phyloP scores from a whole-genome alignment of 1,284 basidiomycete species.

The Inonotus hispidus region DNA sequence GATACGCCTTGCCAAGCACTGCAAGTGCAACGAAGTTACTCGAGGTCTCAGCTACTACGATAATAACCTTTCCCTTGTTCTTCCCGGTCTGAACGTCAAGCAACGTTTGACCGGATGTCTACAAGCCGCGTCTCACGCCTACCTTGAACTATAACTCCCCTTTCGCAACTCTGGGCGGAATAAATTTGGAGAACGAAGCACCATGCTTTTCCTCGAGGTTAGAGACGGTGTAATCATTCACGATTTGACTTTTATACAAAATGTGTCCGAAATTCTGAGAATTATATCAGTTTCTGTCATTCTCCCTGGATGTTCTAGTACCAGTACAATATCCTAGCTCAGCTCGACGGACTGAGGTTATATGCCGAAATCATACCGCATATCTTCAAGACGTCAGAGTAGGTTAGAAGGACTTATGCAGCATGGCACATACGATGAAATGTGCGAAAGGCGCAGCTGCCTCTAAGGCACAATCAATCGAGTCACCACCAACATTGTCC shows the following conservation, averaged over 20 bases:
- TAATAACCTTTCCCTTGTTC: conserved; percentile 38
- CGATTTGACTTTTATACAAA: conserved; percentile 38
- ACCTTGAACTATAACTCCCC: conserved; percentile 43
- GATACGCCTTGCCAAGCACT: no score
- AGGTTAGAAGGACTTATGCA: not conserved
- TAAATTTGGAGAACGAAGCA: conserved; percentile 33
- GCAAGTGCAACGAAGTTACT: not conserved
- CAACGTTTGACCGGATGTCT: conserved; percentile 33
- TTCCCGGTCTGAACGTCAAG: conserved; percentile 37
- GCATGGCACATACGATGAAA: conserved; percentile 10
- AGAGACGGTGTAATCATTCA: conserved; percentile 43
- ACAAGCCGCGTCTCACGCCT: conserved; percentile 34
- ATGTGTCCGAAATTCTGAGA: conserved; percentile 25
- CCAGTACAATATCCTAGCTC: not conserved
- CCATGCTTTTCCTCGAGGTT: conserved; percentile 24
- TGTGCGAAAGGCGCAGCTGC: conserved; percentile 7
- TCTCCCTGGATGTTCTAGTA: no score
- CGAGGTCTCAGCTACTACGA: conserved; percentile 25
- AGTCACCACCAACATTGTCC: conserved; percentile 19
- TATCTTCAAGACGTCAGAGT: not conserved
- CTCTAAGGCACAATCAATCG: conserved; percentile 12
- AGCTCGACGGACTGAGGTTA: not conserved
- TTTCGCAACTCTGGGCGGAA: conserved; percentile 35
- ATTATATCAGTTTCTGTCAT: not conserved
- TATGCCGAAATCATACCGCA: conserved; percentile 2